These are phyloP conservation scores for Corylus heterophylla DNA, from an alignment of 306 rosid species.

Conservation along the genomic window DNA sequence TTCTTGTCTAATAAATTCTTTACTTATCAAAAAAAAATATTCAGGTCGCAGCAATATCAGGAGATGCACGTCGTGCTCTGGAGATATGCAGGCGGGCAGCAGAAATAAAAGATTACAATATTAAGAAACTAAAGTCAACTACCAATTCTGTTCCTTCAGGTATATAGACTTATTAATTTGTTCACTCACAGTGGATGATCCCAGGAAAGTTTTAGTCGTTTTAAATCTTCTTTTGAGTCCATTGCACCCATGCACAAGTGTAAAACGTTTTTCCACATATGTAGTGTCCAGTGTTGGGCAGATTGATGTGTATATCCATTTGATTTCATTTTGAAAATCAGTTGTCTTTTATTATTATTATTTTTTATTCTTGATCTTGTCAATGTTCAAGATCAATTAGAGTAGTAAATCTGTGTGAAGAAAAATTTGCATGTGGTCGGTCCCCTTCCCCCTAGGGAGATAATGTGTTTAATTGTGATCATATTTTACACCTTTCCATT, in stretches of 20 bases:
- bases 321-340: neutral
- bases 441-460: neutral
- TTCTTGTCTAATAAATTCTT: neutral
- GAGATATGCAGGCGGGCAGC: slow-evolving; percentile 97
- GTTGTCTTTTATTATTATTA: neutral
- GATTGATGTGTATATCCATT: neutral
- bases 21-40: slow-evolving; percentile 11
- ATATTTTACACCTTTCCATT: too few relatives aligned
- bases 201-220: neutral
- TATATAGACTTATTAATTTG: slow-evolving; percentile 28
- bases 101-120: slow-evolving; percentile 76
- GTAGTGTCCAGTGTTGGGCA: neutral
- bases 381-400: neutral
- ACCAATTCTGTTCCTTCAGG: slow-evolving; percentile 47
- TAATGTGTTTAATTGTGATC: too few relatives aligned
- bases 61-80: slow-evolving; percentile 96
- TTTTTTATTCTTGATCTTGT: neutral
- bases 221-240: neutral
- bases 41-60: slow-evolving; percentile 95
- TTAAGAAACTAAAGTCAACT: slow-evolving; percentile 49
- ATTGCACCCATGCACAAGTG: neutral
- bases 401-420: neutral
- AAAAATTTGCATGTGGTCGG: neutral
- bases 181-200: slow-evolving; percentile 10
- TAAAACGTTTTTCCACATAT: neutral